These are phyloP conservation scores for Lactarius deliciosus DNA, from an alignment of 768 basidiomycete genomes.

Conservation along the genomic window DNA sequence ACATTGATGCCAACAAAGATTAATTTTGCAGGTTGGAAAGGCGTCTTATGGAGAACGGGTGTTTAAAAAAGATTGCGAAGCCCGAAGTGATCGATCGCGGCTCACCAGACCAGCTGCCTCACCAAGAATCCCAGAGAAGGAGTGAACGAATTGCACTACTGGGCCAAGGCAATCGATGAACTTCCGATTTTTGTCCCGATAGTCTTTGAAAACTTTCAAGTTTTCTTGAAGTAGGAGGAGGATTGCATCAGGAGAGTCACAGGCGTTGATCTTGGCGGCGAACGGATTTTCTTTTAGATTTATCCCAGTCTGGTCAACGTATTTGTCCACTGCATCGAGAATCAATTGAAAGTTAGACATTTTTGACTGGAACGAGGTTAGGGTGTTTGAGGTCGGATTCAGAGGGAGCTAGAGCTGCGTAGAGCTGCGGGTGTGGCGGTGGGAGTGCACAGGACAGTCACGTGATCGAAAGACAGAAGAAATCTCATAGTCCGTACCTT, in stretches of 20 bases:
- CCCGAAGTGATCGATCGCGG: not conserved
- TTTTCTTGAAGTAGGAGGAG: not conserved
- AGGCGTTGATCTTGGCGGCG: not conserved
- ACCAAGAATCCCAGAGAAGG: not conserved
- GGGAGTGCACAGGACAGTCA: too few species aligned
- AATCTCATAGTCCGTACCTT: too few species aligned
- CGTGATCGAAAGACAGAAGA: too few species aligned
- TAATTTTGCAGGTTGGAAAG: not conserved
- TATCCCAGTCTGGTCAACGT: not conserved
- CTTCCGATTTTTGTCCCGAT: not conserved
- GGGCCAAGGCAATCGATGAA: not conserved
- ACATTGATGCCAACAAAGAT: not conserved
- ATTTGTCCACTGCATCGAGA: not conserved
- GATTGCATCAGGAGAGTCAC: not conserved
- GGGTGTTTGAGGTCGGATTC: not conserved
- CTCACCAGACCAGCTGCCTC: not conserved
- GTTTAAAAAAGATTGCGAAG: too few species aligned
- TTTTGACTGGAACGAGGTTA: not conserved
- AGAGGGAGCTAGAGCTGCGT: too few species aligned
- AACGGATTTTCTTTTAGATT: not conserved
- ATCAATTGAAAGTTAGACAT: not conserved
- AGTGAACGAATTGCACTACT: not conserved
- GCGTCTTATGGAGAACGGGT: too few species aligned
- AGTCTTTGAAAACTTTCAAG: not conserved
- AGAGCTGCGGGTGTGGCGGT: too few species aligned